These are phyloP conservation scores for Nemania abortiva DNA, from an alignment of 2,329 filamentous ascomycete genomes.

Conservation along the genomic window DNA sequence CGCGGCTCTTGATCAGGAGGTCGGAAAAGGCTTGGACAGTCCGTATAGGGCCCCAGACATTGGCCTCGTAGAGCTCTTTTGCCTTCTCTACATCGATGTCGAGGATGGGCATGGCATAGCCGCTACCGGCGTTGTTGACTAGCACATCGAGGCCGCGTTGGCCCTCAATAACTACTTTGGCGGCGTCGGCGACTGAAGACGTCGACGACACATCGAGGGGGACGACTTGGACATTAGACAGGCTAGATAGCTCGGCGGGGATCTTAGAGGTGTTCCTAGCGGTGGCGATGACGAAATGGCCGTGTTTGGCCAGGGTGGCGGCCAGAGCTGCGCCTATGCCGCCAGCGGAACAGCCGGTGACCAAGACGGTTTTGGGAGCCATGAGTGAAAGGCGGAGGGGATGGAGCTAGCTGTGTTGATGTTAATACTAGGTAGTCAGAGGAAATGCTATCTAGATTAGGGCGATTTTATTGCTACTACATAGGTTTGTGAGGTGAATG, in stretches of 20 bases:
- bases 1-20: conserved; percentile 14
- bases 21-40: conserved; percentile 20
- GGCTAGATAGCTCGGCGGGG: neutral
- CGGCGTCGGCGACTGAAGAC: conserved; percentile 3
- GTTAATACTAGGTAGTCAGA: no score
- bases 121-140: no score
- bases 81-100: conserved; percentile 22
- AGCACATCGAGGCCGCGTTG: conserved; percentile 25
- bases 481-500: no score
- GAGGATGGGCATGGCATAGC: conserved; percentile 28
- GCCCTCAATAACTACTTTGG: neutral
- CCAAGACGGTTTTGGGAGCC: conserved; percentile 31
- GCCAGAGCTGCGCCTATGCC: conserved; percentile 49
- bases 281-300: conserved; percentile 53
- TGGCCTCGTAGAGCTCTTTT: conserved; percentile 23
- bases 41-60: conserved; percentile 23
- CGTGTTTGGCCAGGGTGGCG: conserved; percentile 39
- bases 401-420: no score
- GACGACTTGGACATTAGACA: neutral
- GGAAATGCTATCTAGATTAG: no score
- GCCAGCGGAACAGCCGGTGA: conserved; percentile 47
- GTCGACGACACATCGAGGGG: conserved; percentile 19
- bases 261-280: conserved; percentile 47
- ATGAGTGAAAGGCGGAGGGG: no score
- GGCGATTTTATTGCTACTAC: no score